Percentiles rank a stretch among this genome's conserved stretches.
Conservation (phyloP, 768 basidiomycete genomes). For the Trametes cinnabarina region DNA sequence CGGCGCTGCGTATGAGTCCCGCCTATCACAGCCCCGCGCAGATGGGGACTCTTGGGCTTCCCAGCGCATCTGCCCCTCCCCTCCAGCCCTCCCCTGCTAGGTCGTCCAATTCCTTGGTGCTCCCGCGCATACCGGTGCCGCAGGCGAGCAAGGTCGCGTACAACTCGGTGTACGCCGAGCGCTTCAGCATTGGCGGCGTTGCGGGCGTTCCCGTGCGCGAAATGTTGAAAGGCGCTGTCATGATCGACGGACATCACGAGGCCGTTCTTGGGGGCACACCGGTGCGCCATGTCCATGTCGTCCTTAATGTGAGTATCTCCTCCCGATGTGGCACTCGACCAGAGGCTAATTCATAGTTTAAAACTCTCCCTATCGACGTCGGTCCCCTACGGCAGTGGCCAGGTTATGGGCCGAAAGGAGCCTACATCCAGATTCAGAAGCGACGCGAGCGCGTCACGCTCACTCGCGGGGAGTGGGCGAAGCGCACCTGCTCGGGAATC, state of each 20-base stretch:
- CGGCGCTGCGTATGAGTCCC: not conserved
- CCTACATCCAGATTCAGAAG: constrained; percentile 20
- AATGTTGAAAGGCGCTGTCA: constrained; percentile 1
- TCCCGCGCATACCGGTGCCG: constrained; percentile 6
- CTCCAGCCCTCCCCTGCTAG: not conserved
- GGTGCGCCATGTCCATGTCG: constrained; percentile 17
- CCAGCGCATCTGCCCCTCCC: not conserved
- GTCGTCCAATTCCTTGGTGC: not conserved
- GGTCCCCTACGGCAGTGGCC: constrained; percentile 18
- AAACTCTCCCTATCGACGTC: not conserved
- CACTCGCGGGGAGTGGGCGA: constrained; percentile 17
- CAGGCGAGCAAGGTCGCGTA: constrained; percentile 1
- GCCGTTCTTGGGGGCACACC: constrained; percentile 13
- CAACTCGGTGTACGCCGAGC: not conserved
- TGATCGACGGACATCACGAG: constrained; percentile 8
- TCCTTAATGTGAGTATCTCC: constrained; percentile 13
- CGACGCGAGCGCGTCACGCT: constrained; percentile 13
- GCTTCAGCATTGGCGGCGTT: constrained; percentile 7
- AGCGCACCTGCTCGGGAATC: constrained; percentile 9
- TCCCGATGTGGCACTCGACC: not conserved
- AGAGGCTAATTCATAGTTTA: not conserved
- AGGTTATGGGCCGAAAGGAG: constrained; percentile 18
- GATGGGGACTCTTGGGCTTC: not conserved
- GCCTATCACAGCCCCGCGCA: not conserved
- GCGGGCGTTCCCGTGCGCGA: constrained; percentile 14